phyloP scores from a whole-genome alignment of 441 rosid genomes.

The Croton laevigatus region DNA sequence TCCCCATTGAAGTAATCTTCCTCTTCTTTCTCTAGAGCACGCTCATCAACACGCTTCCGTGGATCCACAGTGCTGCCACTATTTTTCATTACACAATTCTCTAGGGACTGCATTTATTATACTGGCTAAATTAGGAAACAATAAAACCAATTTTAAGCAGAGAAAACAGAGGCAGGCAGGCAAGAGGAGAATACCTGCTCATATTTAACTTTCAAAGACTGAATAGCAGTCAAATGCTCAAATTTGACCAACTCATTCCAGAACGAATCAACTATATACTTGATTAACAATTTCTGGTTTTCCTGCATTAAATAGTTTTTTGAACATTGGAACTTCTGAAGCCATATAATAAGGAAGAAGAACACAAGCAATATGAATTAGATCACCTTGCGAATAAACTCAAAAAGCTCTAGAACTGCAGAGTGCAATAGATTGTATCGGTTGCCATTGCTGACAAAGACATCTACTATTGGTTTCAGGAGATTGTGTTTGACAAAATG shows the following conservation, averaged over 20 bases:
- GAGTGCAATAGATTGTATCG: constrained; percentile 94
- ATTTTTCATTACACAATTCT: constrained; percentile 58
- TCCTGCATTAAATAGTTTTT: constrained; percentile 49
- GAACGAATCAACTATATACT: constrained; percentile 76
- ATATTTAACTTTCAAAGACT: constrained; percentile 76
- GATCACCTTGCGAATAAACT: constrained; percentile 84
- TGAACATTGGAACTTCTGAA: constrained; percentile 16
- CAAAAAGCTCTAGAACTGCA: constrained; percentile 87
- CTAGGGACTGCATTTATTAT: constrained; percentile 63
- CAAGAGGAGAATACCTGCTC: constrained; percentile 71
- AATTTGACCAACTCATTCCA: constrained; percentile 82
- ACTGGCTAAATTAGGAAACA: constrained; percentile 19
- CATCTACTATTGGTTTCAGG: constrained; percentile 84
- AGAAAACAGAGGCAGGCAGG: neutral
- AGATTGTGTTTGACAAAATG: constrained; percentile 82
- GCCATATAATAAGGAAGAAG: neutral
- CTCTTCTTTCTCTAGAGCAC: constrained; percentile 94
- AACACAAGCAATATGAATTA: constrained; percentile 4
- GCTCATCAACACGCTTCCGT: constrained; percentile 77
- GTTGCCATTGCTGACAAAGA: constrained; percentile 80
- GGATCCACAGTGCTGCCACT: constrained; percentile 52
- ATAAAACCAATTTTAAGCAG: constrained; percentile 12
- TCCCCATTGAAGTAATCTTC: constrained; percentile 96
- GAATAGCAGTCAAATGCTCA: constrained; percentile 68
- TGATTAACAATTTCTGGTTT: constrained; percentile 72